Conservation (phyloP, 371 early-diverging fungal genomes). For the Rhizopus microsporus region DNA sequence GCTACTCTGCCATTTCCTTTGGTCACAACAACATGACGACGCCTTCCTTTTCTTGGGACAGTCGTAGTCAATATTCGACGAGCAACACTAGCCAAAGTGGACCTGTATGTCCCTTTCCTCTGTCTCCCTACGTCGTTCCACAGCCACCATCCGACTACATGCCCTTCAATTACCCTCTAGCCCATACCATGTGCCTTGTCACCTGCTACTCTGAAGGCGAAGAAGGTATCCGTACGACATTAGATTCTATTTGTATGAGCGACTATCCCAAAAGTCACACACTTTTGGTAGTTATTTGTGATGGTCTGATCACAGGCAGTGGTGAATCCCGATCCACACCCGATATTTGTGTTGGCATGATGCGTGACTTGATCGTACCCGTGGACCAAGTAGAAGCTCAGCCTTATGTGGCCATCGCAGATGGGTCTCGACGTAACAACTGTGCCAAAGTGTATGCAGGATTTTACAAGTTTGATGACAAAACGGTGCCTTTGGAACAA, state of each 20-base stretch:
- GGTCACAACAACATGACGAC: conserved; percentile 9
- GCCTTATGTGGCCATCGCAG: conserved; percentile 93
- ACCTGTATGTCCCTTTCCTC: conserved; percentile 36
- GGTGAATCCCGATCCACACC: conserved; percentile 81
- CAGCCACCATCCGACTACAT: conserved; percentile 56
- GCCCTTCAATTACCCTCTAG: conserved; percentile 71
- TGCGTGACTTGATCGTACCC: conserved; percentile 74
- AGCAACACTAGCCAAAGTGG: conserved; percentile 10
- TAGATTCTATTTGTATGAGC: conserved; percentile 93
- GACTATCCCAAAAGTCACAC: conserved; percentile 89
- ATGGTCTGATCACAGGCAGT: conserved; percentile 81
- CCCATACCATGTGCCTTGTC: conserved; percentile 75
- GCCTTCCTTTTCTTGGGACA: conserved; percentile 24
- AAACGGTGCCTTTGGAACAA: conserved; percentile 49
- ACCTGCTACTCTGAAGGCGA: conserved; percentile 94
- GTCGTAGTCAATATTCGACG: conserved; percentile 15
- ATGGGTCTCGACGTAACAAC: conserved; percentile 92
- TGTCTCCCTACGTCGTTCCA: conserved; percentile 38
- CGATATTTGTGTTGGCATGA: conserved; percentile 80
- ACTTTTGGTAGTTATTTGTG: conserved; percentile 88
- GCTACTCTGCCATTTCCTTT: conserved; percentile 15
- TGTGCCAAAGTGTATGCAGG: conserved; percentile 95
- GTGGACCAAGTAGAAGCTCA: conserved; percentile 65
- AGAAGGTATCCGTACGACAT: conserved; percentile 87
- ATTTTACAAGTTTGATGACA: conserved; percentile 73